Percentiles rank a stretch among this genome's conserved stretches.
Conservation (phyloP, 2,329 filamentous ascomycete genomes). For the Penicillium sp. region DNA sequence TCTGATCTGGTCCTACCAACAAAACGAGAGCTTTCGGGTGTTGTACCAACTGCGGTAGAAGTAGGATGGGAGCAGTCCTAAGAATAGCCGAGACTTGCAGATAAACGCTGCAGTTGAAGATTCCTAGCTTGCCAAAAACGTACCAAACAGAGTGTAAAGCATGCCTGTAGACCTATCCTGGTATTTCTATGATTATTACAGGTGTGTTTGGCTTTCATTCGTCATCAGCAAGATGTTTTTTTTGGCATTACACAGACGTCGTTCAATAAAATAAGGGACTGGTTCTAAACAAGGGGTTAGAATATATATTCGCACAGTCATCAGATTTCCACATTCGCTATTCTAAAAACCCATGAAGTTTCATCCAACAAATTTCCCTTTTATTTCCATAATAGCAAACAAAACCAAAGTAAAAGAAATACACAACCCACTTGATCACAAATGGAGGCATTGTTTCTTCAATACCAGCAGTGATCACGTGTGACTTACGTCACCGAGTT, state of each 20-base stretch:
- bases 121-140: not conserved
- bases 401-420: not conserved
- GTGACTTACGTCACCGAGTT: conserved; percentile 7
- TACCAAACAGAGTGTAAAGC: not conserved
- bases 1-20: not conserved
- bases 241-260: too few relatives aligned
- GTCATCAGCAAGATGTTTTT: too few relatives aligned
- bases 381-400: not conserved
- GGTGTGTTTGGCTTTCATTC: too few relatives aligned
- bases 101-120: not conserved
- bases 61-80: not conserved
- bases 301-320: too few relatives aligned
- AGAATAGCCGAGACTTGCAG: not conserved
- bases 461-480: not conserved
- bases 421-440: not conserved
- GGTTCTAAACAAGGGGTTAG: too few relatives aligned
- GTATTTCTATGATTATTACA: too few relatives aligned
- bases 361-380: too few relatives aligned
- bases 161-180: not conserved
- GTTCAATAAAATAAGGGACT: too few relatives aligned
- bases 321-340: too few relatives aligned
- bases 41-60: not conserved
- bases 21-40: not conserved
- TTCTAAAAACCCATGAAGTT: too few relatives aligned
- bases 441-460: not conserved